Base-by-base conservation (phyloP, 495 filamentous ascomycete species). In the Penicilliopsis zonata region DNA sequence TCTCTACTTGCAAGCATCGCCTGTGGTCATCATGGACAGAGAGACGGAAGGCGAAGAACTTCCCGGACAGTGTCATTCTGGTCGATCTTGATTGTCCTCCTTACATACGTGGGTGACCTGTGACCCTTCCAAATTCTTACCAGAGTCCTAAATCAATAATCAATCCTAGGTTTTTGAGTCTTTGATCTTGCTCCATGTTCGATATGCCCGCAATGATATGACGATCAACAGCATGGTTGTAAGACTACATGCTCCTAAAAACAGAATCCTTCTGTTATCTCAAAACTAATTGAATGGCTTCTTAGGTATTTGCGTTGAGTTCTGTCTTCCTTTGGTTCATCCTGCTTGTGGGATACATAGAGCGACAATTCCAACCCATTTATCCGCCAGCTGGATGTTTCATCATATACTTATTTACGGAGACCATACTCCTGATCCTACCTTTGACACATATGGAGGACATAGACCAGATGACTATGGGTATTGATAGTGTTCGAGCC, bases 291-390 rank as follows among this genome's bases (percentile, higher is more conserved):
- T 13, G 18, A 32, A 4, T 22, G 18, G n/a, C 9, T 17, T 25
- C 9, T 13, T 16, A 35, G 33, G 14, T 41, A 4, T 41, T 33
- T 18, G 7, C 33, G 10, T 20, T 36, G 13, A 25, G 38, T 10
- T 41, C 38, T 5, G 14, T 32, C n/a, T 28, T 41, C 9, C 13
- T 36, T 22, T 41, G 38, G 38, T 31, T 31, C 14, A 28, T 26
- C 2, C 25, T 41, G 12, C 13, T 32, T 23, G 8, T 26, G n/a
- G 28, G 20, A 9, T 28, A 22, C 10, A 14, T 26, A 9, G 32
- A 36, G 13, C 16, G 21, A 31, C 12, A 13, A n/a, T 27, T 21
- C 16, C 28, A 15, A 13, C n/a, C 19, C 15, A 23, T 24, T n/a
- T 31, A 13, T 24, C 23, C 34, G 13, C 14, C 27, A 5, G 26